Evolutionary conservation across 441 rosid genomes (phyloP).

Genomic region (Cnidoscolus chayamansa): DNA sequence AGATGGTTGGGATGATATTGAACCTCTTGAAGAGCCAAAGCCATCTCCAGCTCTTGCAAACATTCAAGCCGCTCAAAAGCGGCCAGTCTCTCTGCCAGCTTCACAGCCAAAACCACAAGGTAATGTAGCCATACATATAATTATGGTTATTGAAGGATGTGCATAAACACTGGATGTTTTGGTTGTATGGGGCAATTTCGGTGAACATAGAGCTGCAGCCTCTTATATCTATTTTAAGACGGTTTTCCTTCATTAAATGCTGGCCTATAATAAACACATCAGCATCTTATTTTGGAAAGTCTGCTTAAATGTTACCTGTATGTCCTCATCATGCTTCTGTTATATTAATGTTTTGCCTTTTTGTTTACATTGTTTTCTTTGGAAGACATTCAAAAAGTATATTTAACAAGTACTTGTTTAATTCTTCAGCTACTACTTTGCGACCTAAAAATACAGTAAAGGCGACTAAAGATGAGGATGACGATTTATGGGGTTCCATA

Average conservation of each 20-base stretch:
- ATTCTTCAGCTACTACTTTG: slow-evolving; percentile 45
- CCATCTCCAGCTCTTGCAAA: slow-evolving; percentile 71
- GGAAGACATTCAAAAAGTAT: background rate
- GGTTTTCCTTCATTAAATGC: background rate
- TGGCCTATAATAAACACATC: background rate
- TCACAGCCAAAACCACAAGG: slow-evolving; percentile 74
- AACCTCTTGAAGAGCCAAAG: slow-evolving; percentile 88
- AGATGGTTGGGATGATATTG: slow-evolving; percentile 97
- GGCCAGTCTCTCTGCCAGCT: slow-evolving; percentile 59
- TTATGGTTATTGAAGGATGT: background rate
- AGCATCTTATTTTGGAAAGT: background rate
- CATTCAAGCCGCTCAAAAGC: slow-evolving; percentile 95
- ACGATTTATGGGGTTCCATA: slow-evolving; percentile 95
- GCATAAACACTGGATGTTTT: background rate
- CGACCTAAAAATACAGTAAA: slow-evolving; percentile 51
- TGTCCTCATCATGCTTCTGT: background rate
- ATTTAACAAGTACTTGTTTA: background rate
- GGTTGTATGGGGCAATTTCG: background rate
- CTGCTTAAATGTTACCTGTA: background rate
- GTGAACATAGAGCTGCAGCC: background rate
- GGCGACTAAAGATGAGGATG: slow-evolving; percentile 59
- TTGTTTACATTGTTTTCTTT: background rate
- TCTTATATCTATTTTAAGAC: background rate
- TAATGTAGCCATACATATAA: slow-evolving; percentile 25
- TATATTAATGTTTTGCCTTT: background rate